Conservation (phyloP, 1,284 basidiomycete genomes). For the Exsudoporus floridanus region DNA sequence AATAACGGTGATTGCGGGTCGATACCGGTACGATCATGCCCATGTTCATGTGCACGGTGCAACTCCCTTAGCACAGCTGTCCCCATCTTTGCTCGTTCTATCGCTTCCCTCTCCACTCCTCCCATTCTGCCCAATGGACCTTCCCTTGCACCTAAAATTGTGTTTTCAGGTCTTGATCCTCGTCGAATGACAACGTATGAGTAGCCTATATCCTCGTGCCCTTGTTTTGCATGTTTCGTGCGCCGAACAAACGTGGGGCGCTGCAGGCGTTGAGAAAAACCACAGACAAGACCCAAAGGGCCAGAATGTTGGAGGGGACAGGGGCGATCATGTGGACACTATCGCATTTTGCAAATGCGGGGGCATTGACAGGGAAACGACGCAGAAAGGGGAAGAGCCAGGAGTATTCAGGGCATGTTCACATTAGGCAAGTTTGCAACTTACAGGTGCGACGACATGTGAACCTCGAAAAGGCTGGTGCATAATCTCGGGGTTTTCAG, state of each 20-base stretch:
- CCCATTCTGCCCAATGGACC: conserved; percentile 61
- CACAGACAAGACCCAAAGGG: conserved; percentile 58
- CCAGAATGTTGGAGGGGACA: conserved; percentile 75
- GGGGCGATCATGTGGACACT: conserved; percentile 89
- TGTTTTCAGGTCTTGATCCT: conserved; percentile 60
- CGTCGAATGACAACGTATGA: conserved; percentile 90
- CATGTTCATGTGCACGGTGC: conserved; percentile 19
- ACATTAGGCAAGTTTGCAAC: conserved; percentile 25
- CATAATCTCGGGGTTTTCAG: conserved; percentile 44
- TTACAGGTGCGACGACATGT: conserved; percentile 81
- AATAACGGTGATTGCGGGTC: conserved; percentile 30
- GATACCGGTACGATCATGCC: conserved; percentile 18
- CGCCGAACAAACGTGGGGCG: conserved; percentile 81
- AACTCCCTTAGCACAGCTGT: conserved; percentile 28
- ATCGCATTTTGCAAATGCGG: conserved; percentile 20
- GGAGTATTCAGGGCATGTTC: conserved; percentile 6
- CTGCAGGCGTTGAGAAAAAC: conserved; percentile 86
- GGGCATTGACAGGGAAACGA: conserved; percentile 10
- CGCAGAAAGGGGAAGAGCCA: conserved; percentile 4
- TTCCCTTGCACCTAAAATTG: conserved; percentile 28
- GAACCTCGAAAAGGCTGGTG: conserved; percentile 50
- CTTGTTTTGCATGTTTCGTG: conserved; percentile 82
- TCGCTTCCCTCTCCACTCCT: conserved; percentile 49
- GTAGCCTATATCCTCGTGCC: conserved; percentile 85
- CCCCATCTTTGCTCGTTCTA: conserved; percentile 25